These are phyloP conservation scores for Cylindricascospora bacillispora DNA, from an alignment of 1,139 yeast species.

Conservation along the genomic window DNA sequence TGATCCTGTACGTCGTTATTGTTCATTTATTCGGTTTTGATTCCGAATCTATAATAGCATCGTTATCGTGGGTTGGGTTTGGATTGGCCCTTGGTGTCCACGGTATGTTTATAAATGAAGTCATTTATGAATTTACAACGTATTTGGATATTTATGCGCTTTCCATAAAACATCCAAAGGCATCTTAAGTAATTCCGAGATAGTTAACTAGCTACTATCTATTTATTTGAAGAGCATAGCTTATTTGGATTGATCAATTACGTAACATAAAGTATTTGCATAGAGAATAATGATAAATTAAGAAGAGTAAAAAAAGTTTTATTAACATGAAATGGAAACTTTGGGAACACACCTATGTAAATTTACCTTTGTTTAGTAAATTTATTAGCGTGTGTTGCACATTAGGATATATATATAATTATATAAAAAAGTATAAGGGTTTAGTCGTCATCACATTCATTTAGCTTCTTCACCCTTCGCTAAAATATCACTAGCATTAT, in stretches of 20 bases:
- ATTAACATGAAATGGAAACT: no score
- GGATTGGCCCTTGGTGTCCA: constrained; percentile 72
- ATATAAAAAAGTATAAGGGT: no score
- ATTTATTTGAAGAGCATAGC: no score
- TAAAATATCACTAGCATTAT: constrained; percentile 70
- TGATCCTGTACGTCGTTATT: constrained; percentile 32
- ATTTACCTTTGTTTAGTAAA: no score
- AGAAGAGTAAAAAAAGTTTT: constrained; percentile 1
- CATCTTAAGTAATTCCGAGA: constrained; percentile 22
- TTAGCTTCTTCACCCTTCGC: constrained; percentile 51
- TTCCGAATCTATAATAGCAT: constrained; percentile 30
- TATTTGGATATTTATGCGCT: constrained; percentile 80
- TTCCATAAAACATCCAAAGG: constrained; percentile 68
- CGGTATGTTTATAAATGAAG: constrained; percentile 66
- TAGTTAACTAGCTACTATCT: no score
- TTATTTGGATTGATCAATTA: no score
- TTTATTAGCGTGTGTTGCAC: no score
- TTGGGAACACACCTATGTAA: no score
- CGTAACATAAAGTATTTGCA: no score
- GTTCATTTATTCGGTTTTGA: constrained; percentile 31
- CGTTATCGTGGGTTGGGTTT: constrained; percentile 56
- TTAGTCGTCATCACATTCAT: no score
- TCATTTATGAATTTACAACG: constrained; percentile 69
- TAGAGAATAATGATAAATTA: no score
- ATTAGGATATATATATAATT: no score